Evolutionary conservation across 2,329 filamentous ascomycete genomes (phyloP).

Genomic region (Elsinoe arachidis): DNA sequence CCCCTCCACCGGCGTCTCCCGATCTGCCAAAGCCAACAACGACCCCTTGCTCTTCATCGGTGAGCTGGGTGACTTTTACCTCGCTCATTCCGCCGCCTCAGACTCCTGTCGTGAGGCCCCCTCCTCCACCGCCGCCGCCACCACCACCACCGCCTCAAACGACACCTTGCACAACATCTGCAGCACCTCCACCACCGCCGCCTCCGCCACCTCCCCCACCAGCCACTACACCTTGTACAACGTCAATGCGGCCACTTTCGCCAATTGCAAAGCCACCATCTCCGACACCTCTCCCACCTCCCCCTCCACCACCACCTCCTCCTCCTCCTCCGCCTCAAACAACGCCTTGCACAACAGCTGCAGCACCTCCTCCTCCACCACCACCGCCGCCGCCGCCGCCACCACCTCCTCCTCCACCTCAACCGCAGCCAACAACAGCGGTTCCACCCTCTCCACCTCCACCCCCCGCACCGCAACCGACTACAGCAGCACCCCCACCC

Average conservation of each 20-base stretch:
- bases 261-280: not conserved
- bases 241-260: not conserved
- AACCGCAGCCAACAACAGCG: not conserved
- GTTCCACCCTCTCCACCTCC: not conserved
- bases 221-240: not conserved
- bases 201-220: constrained; percentile 1
- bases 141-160: not conserved
- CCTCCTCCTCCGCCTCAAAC: not conserved
- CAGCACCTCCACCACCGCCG: not conserved
- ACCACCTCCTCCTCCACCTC: not conserved
- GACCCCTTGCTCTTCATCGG: not conserved
- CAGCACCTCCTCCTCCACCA: not conserved
- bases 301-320: not conserved
- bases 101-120: not conserved
- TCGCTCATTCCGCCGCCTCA: constrained; percentile 3
- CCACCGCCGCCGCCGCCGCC: not conserved
- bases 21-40: not conserved
- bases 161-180: not conserved
- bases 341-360: not conserved
- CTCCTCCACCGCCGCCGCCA: not conserved
- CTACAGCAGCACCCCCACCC: not conserved
- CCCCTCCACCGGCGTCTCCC: constrained; percentile 2
- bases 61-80: not conserved
- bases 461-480: not conserved
- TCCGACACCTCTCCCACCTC: not conserved